Conservation (phyloP, 2,329 filamentous ascomycete genomes). For the Epichloe sp. region DNA sequence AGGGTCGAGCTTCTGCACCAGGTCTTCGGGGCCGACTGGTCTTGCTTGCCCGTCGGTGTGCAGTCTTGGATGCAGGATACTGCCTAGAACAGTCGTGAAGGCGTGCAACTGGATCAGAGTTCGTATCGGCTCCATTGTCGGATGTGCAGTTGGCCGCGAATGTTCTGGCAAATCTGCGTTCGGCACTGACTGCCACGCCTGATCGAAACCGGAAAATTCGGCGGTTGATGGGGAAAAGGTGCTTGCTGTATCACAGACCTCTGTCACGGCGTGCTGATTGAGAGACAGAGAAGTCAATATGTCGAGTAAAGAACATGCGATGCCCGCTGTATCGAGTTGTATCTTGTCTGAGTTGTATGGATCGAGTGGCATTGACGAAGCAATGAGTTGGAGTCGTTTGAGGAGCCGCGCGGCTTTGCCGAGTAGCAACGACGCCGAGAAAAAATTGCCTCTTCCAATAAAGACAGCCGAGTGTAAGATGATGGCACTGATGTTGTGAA, state of each 20-base stretch:
- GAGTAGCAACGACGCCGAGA: slow-evolving; percentile 49
- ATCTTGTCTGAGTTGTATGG: slow-evolving; percentile 2
- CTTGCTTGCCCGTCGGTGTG: background rate
- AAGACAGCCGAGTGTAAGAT: slow-evolving; percentile 49
- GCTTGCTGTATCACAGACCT: background rate
- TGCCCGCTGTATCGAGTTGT: slow-evolving; percentile 15
- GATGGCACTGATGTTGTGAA: slow-evolving; percentile 25
- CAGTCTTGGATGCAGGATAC: background rate
- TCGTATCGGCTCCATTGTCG: slow-evolving; percentile 2
- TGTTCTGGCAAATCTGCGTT: background rate
- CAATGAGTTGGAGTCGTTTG: slow-evolving; percentile 14
- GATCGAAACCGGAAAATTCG: slow-evolving; percentile 1
- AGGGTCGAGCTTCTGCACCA: slow-evolving; percentile 20
- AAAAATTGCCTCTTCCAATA: slow-evolving; percentile 42
- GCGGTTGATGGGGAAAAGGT: background rate
- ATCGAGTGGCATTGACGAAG: slow-evolving; percentile 1
- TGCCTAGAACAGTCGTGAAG: background rate
- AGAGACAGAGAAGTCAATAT: slow-evolving; percentile 2
- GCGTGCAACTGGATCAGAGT: slow-evolving; percentile 4
- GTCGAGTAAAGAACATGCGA: slow-evolving; percentile 51
- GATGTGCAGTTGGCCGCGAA: background rate
- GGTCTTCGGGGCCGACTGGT: slow-evolving; percentile 13
- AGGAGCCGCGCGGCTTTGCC: slow-evolving; percentile 44
- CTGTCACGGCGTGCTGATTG: background rate
- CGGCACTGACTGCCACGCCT: background rate